These are phyloP conservation scores for Saturnispora hagleri DNA, from an alignment of 805 yeast species.

Conservation along the genomic window DNA sequence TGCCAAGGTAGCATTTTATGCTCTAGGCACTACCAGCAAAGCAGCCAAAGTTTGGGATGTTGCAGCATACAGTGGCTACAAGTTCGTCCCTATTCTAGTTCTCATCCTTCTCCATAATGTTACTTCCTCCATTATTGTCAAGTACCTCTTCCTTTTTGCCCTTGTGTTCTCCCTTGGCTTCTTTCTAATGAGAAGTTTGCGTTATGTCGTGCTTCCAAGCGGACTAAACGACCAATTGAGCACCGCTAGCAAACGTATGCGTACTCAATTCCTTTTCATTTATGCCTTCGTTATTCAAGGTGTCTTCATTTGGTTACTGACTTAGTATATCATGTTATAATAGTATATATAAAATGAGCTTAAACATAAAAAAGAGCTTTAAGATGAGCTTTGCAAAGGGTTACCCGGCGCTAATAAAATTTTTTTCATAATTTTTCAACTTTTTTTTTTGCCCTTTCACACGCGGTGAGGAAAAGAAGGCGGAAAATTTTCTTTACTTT, in stretches of 20 bases:
- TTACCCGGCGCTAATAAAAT: slow-evolving; percentile 1
- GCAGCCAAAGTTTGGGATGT: slow-evolving; percentile 56
- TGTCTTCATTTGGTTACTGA: slow-evolving; percentile 63
- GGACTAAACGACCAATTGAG: slow-evolving; percentile 49
- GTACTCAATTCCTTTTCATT: slow-evolving; percentile 79
- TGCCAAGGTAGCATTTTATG: slow-evolving; percentile 73
- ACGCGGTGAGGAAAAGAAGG: background rate
- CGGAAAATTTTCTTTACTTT: slow-evolving; percentile 1
- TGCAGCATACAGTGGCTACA: slow-evolving; percentile 86
- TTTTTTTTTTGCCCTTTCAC: background rate
- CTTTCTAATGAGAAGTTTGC: slow-evolving; percentile 60
- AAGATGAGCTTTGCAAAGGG: background rate
- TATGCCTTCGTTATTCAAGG: slow-evolving; percentile 81
- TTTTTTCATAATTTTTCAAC: background rate
- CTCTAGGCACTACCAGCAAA: slow-evolving; percentile 61
- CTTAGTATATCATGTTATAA: slow-evolving; percentile 11
- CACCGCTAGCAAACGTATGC: slow-evolving; percentile 60
- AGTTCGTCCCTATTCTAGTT: slow-evolving; percentile 73
- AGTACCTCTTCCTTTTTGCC: slow-evolving; percentile 32
- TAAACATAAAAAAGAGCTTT: background rate
- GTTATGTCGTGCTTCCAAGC: slow-evolving; percentile 59
- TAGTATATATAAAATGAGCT: background rate
- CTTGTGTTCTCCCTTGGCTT: slow-evolving; percentile 50
- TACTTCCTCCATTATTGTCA: slow-evolving; percentile 23
- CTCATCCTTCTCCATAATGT: slow-evolving; percentile 41